These are phyloP conservation scores for Licmophora abbreviata DNA, from an alignment of 108 stramenopile species.

Conservation along the genomic window DNA sequence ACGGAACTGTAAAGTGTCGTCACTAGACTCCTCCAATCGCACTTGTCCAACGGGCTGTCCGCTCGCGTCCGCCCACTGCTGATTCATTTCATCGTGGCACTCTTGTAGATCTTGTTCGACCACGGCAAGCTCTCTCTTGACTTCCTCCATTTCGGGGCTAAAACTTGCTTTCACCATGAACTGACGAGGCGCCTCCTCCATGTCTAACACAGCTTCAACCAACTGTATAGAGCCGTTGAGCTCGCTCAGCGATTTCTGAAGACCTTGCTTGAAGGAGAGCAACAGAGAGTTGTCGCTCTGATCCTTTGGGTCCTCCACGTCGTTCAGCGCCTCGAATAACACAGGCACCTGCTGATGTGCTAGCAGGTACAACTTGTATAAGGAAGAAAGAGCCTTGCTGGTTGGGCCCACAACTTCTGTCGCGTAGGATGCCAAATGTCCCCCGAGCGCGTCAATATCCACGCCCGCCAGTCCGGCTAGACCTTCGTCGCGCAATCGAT, in stretches of 20 bases:
- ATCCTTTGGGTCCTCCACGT: conserved; percentile 2
- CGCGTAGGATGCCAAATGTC: conserved; percentile 23
- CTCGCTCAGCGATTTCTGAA: conserved; percentile 21
- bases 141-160: conserved; percentile 55
- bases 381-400: conserved; percentile 51
- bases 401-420: conserved; percentile 22
- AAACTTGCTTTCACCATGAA: conserved; percentile 66
- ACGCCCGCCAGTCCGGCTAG: conserved; percentile 39
- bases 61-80: conserved; percentile 42
- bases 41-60: conserved; percentile 39
- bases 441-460: conserved; percentile 37
- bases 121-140: conserved; percentile 56
- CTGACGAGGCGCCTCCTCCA: conserved; percentile 79
- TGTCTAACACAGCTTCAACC: conserved; percentile 67
- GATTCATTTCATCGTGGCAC: conserved; percentile 56
- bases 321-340: conserved; percentile 39
- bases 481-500: conserved; percentile 58
- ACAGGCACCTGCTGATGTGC: conserved; percentile 49
- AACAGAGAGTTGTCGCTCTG: conserved; percentile 11
- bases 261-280: conserved; percentile 8
- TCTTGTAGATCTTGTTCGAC: conserved; percentile 58
- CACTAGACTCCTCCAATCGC: conserved; percentile 51
- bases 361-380: conserved; percentile 71
- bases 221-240: conserved; percentile 31
- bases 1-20: conserved; percentile 70